Conservation (phyloP, 192 early-diverging fungal species). For the Coemansia aciculifera region DNA sequence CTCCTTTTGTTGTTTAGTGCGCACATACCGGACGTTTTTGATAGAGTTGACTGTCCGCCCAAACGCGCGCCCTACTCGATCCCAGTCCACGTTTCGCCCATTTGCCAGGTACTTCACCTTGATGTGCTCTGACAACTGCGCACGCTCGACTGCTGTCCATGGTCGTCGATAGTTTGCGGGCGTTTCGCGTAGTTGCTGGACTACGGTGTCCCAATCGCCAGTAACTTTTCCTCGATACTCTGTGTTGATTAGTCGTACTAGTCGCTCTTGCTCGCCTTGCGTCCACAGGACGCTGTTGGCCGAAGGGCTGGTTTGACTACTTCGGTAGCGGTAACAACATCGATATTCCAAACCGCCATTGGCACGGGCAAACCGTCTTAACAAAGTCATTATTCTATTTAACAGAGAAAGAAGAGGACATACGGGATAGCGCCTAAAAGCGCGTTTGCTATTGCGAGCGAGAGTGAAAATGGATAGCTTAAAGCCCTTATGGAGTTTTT, state of each 20-base stretch:
- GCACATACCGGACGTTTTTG: not conserved
- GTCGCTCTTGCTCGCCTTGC: conserved; percentile 4
- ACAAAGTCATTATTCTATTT: not conserved
- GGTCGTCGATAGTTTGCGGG: conserved; percentile 5
- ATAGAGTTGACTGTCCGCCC: conserved; percentile 4
- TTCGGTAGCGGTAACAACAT: not conserved
- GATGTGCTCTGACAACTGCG: not conserved
- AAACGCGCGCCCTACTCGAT: conserved; percentile 5
- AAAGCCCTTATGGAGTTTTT: not conserved
- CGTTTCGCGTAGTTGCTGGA: conserved; percentile 4
- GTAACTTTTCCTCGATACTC: conserved; percentile 6
- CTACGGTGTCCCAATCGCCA: conserved; percentile 16
- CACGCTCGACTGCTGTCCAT: not conserved
- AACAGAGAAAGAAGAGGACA: not conserved
- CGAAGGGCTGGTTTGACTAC: not conserved
- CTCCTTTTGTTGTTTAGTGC: conserved; percentile 6
- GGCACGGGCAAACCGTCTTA: not conserved
- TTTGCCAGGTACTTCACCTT: not conserved
- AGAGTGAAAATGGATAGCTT: not conserved
- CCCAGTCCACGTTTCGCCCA: conserved; percentile 6
- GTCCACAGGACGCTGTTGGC: not conserved
- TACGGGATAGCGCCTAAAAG: not conserved
- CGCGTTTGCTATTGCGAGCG: not conserved
- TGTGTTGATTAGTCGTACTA: conserved; percentile 10
- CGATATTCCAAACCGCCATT: not conserved